Evolutionary conservation across 257 asterid species (phyloP), one percentile per base, ranked within the genome.

Genomic region (Petrea volubilis): DNA sequence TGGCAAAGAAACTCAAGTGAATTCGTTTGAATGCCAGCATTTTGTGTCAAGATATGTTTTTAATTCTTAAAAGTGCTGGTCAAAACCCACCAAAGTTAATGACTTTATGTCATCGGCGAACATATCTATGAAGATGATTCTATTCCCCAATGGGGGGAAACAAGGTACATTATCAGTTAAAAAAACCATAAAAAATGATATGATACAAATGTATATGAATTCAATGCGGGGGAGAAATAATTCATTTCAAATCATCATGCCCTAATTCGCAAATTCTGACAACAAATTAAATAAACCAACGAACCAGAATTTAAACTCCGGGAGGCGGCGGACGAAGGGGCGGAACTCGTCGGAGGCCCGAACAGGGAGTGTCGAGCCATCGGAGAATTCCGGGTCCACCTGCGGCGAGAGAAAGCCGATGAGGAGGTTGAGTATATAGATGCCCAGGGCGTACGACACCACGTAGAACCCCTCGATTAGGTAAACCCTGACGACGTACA

Each of bases 261-360:
- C 78, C 65, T 70, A 79, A 71, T 60, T 28, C 29, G 29, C n/a
- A 21, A 50, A 28, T 33, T 43, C 49, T 1, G 33, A 14, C 11
- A 56, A 33, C 6, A 57, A 76, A 31, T 41, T 44, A 40, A 44
- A 47, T 6, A 29, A 59, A 65, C 20, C 64, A 53, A 53, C 74
- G 11, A 47, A 88, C 95, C 92, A 88, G 79, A 85, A 85, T 71
- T 74, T 84, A 36, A 81, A 85, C 71, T 88, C 89, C 9, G 89
- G 85, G 2, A 85, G 80, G 68, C 94, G 87, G 62, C 89, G 85
- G 29, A 81, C 87, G 52, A 87, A 85, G 13, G 94, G 94, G 59
- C 93, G 88, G 60, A 78, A 87, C 80, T 87, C 93, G 44, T 87
- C 87, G 55, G 89, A 74, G 71, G 51, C 72, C 75, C 81, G 85